Conservation (phyloP, 805 yeast species). For the Candida nemodendra region DNA sequence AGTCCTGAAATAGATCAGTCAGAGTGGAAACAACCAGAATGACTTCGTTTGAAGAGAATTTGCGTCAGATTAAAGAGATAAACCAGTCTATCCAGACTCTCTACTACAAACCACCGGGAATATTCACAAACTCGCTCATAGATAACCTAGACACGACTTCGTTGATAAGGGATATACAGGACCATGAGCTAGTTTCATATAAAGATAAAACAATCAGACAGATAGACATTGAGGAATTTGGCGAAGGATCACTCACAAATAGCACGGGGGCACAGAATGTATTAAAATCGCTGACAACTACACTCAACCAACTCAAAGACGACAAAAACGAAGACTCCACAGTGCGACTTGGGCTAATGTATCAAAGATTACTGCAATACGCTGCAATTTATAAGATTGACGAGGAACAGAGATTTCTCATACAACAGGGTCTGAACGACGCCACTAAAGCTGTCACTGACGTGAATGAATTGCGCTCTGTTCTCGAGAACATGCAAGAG, state of each 20-base stretch:
- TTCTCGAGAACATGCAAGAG: constrained; percentile 20
- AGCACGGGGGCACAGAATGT: neutral
- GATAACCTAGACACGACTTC: constrained; percentile 21
- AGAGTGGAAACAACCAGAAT: too few species aligned
- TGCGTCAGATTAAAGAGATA: constrained; percentile 16
- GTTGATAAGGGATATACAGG: constrained; percentile 24
- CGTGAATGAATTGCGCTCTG: constrained; percentile 13
- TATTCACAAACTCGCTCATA: constrained; percentile 24
- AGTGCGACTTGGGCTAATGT: constrained; percentile 17
- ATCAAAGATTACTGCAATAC: constrained; percentile 17
- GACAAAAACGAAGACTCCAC: constrained; percentile 18
- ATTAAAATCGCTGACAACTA: constrained; percentile 3
- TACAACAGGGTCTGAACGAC: constrained; percentile 18
- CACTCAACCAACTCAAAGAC: constrained; percentile 13
- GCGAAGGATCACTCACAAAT: constrained; percentile 1
- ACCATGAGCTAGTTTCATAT: constrained; percentile 19
- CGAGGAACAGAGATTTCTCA: constrained; percentile 14
- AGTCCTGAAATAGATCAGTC: too few species aligned
- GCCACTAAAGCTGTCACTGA: constrained; percentile 17
- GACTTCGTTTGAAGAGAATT: constrained; percentile 17
- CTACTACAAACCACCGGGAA: constrained; percentile 21
- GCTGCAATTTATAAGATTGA: constrained; percentile 18
- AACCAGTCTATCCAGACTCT: constrained; percentile 22
- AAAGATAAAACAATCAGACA: constrained; percentile 20
- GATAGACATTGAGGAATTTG: constrained; percentile 21